Evolutionary conservation across 2,329 filamentous ascomycete species (phyloP), one percentile per base, ranked within the genome.

Genomic region (Cercospora brassicicola): DNA sequence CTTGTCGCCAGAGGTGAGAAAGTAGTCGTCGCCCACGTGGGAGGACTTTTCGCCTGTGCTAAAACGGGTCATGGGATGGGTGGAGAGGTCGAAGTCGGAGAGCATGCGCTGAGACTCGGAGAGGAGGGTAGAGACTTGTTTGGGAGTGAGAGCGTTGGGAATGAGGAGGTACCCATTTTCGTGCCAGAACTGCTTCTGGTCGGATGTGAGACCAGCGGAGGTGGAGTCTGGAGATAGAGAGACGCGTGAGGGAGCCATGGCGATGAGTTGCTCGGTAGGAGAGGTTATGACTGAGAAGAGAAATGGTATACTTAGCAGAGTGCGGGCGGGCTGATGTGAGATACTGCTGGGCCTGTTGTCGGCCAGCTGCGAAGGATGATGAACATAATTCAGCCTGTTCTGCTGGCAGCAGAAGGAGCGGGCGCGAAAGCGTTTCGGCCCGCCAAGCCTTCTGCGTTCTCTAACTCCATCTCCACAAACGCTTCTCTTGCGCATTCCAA

Each of bases 11-110:
- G 91, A 95, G 1, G 85, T 86, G 2, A 98, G 88, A 82, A 99
- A 98, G 85, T 99, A 99, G 77, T 91, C 89, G 82, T 98, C 95
- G 70, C 94, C 94, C 10, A 97, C 91, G 81, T 98, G 94, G n/a
- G 89, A 86, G 56, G 81, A 81, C 77, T 85, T 82, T 74, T 89
- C 84, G 73, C 94, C 94, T 0, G 94, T 97, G 31, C 91, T 91
- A 86, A 99, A 99, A 77, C 90, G 90, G 8, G 95, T 98, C 85
- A 98, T 90, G 0, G 95, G 94, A 80, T 98, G 95, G 67, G 91
- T 87, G 39, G 87, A 84, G n/a, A 98, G 85, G 42, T 89, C 86
- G 81, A 99, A 94, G 69, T 86, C 84, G 64, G 88, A 83, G 59
- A 98, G 90, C 70, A 97, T 86, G 36, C 82, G 82, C 76, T 90